Percentiles rank a stretch among this genome's conserved stretches.
These are phyloP conservation scores for Solanum lignicaule DNA, from an alignment of 257 asterid species.

Conservation along the genomic window DNA sequence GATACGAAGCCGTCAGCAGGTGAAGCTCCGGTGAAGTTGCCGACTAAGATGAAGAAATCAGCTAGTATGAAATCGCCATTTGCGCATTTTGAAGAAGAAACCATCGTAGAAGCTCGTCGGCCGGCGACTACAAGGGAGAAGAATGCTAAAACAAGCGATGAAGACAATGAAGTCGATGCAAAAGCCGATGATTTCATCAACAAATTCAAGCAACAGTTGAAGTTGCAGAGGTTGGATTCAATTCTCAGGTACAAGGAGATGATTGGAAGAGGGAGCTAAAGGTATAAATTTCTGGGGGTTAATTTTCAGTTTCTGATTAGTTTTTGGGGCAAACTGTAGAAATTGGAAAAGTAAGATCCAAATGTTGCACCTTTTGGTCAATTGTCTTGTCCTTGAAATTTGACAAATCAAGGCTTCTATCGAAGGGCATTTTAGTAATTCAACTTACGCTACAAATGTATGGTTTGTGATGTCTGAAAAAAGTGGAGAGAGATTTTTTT, in stretches of 20 bases:
- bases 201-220: conserved; percentile 71
- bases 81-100: conserved; percentile 36
- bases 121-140: conserved; percentile 55
- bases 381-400: conserved; percentile 10
- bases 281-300: conserved; percentile 15
- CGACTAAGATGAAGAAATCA: conserved; percentile 48
- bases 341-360: not conserved
- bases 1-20: conserved; percentile 55
- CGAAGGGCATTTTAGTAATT: conserved; percentile 29
- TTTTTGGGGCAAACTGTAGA: conserved; percentile 16
- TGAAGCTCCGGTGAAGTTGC: conserved; percentile 24
- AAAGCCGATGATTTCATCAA: conserved; percentile 79
- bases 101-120: conserved; percentile 45
- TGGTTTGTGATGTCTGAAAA: not conserved
- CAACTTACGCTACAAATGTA: not conserved
- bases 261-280: conserved; percentile 46
- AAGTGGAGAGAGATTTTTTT: not conserved
- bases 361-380: conserved; percentile 6
- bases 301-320: conserved; percentile 16
- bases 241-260: conserved; percentile 60
- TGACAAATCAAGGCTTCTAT: conserved; percentile 14
- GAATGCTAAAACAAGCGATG: conserved; percentile 12
- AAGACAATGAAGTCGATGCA: conserved; percentile 58
- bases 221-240: conserved; percentile 78
- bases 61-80: conserved; percentile 44